These are phyloP conservation scores for Gynochthodes officinalis DNA, from an alignment of 257 asterid species.

Conservation along the genomic window DNA sequence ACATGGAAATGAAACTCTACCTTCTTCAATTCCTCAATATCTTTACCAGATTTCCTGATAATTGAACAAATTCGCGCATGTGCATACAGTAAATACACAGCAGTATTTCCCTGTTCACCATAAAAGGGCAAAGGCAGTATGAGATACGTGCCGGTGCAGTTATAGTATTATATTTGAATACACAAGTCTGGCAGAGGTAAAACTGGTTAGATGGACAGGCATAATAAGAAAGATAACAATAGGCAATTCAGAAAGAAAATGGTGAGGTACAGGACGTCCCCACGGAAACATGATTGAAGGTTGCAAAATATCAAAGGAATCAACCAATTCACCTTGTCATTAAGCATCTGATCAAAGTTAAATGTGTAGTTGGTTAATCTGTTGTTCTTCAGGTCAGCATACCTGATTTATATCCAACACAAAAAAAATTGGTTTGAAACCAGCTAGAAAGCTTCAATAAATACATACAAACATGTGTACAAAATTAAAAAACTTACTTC, in stretches of 20 bases:
- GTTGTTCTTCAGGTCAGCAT: constrained; percentile 95
- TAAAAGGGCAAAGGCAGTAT: constrained; percentile 8
- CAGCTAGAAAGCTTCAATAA: neutral
- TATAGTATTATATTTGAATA: neutral
- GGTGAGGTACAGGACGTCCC: neutral
- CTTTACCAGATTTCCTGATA: constrained; percentile 81
- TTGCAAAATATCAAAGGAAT: constrained; percentile 4
- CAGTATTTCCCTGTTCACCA: constrained; percentile 90
- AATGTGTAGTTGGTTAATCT: constrained; percentile 81
- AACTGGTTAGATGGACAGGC: neutral
- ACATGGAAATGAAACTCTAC: constrained; percentile 30
- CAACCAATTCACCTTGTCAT: constrained; percentile 62
- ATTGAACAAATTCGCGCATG: constrained; percentile 99
- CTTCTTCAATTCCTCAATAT: constrained; percentile 70
- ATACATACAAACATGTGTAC: constrained; percentile 3
- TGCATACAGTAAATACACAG: constrained; percentile 90
- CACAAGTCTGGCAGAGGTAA: neutral
- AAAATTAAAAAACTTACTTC: constrained; percentile 48
- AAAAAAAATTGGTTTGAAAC: constrained; percentile 7
- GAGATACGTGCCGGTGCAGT: neutral
- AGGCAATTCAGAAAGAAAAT: neutral
- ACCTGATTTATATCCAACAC: constrained; percentile 46
- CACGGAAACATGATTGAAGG: neutral
- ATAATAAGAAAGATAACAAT: neutral
- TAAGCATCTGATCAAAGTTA: constrained; percentile 92